Evolutionary conservation across 176 grass and related monocot genomes (phyloP).

Genomic region (Oryza rufipogon): DNA sequence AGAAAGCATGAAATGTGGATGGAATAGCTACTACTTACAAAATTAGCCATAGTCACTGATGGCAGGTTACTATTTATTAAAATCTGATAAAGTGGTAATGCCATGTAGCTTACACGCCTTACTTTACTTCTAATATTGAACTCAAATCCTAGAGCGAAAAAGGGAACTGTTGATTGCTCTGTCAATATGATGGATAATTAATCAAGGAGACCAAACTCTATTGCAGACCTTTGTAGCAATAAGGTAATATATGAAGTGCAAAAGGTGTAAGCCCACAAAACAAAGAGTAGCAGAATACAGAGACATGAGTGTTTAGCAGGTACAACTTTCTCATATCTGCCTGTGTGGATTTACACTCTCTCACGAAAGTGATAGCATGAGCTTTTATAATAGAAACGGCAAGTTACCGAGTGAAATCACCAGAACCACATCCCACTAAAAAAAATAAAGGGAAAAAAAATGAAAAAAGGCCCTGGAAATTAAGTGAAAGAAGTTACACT

Average conservation of each 20-base stretch:
- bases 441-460: not conserved
- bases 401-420: no score
- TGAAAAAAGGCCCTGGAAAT: not conserved
- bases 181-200: not conserved
- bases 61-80: not conserved
- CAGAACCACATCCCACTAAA: not conserved
- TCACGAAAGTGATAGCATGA: no score
- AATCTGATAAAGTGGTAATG: not conserved
- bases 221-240: not conserved
- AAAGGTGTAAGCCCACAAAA: not conserved
- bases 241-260: not conserved
- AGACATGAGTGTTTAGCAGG: not conserved
- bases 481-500: slow-evolving; percentile 28
- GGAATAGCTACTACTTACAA: not conserved
- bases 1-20: not conserved
- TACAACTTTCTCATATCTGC: not conserved
- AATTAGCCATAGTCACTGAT: slow-evolving; percentile 1
- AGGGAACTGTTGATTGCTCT: not conserved
- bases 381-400: no score
- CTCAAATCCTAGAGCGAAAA: not conserved
- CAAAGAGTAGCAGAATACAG: not conserved
- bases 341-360: no score
- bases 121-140: slow-evolving; percentile 8
- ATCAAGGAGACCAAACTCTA: not conserved
- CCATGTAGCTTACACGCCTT: not conserved